Evolutionary conservation across 352 stramenopile species (phyloP).

Genomic region (Elongisporangium prolatum): DNA sequence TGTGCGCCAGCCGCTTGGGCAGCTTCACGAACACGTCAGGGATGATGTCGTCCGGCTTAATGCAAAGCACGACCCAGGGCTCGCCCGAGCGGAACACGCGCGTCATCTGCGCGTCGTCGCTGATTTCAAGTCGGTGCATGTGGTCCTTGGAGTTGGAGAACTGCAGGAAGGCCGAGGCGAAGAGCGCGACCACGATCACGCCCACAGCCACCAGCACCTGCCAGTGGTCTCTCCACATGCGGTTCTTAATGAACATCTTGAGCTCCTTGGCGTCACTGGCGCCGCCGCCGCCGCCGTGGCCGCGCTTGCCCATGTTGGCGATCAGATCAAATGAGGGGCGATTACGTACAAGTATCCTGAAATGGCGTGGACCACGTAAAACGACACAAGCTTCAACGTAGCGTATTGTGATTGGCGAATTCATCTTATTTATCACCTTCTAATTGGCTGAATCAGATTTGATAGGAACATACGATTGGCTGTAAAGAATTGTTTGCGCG

Average conservation of each 20-base stretch:
- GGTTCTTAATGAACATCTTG: conserved; percentile 79
- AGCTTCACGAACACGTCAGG: conserved; percentile 71
- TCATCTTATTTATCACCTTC: not conserved
- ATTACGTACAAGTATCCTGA: not conserved
- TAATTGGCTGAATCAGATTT: conserved; percentile 7
- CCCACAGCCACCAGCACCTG: conserved; percentile 42
- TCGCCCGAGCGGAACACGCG: conserved; percentile 79
- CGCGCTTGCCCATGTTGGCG: conserved; percentile 27
- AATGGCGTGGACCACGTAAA: conserved; percentile 2
- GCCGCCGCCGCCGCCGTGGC: conserved; percentile 17
- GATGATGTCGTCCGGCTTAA: conserved; percentile 57
- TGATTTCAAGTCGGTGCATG: conserved; percentile 62
- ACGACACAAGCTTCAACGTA: conserved; percentile 4
- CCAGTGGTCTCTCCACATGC: conserved; percentile 80
- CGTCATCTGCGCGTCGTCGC: conserved; percentile 40
- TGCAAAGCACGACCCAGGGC: conserved; percentile 79
- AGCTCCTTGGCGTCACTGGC: conserved; percentile 65
- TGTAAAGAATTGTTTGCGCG: conserved; percentile 1
- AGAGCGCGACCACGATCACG: conserved; percentile 55
- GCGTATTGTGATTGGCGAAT: conserved; percentile 8
- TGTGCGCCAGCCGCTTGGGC: conserved; percentile 43
- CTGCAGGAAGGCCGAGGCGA: conserved; percentile 56
- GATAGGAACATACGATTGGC: conserved; percentile 2
- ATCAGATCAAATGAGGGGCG: not conserved
- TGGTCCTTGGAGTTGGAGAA: conserved; percentile 55